Base-by-base conservation (phyloP, 352 stramenopile genomes). In the Phytophthora brassicae region DNA sequence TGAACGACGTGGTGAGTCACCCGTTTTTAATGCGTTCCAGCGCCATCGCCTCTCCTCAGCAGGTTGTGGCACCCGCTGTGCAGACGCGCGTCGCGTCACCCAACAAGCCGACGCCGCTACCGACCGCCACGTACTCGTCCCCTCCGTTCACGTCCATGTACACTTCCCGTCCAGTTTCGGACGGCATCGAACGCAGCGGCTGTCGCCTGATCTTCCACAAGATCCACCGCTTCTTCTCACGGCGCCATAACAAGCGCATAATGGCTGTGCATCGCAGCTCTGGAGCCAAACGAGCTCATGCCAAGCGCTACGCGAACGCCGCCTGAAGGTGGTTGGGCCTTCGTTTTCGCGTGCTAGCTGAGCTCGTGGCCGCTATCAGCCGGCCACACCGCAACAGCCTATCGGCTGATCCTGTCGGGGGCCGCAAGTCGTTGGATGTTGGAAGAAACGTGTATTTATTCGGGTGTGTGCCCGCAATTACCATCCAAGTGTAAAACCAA, bases 1-100 rank as follows among this genome's bases (percentile, higher is more conserved):
- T 91, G 56, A 65, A 76, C 39, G 47, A 77, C 45, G 81, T 94
- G 42, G 69, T 90, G 19, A 41, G 62, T 12, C 84, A 94, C 63
- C 59, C 82, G 54, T 92, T 90, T 64, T 42, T 94, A 33, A 38
- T 60, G 45, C 45, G 55, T 17, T 60, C 64, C 48, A 68, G 55
- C 51, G 26, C 55, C 14, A 62, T 66, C 28, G 47, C 39, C 5
- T 44, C 48, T 11, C 36, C 50, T 14, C 61, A 73, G 38, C 57
- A 35, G 6, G 22, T 63, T 6, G 44, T 57, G 4, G 26, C 26
- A 9, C 26, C 26, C 8, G 26, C 26, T 8, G 26, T 33, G n/a
- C 51, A 52, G 22, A 58, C 54, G 19, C 60, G 57, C 2, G 28
- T 22, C 28, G 24, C 26, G 2, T 61, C 56, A 7, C 56, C 56